Conservation (phyloP, 2,329 filamentous ascomycete genomes). For the Venturia effusa region DNA sequence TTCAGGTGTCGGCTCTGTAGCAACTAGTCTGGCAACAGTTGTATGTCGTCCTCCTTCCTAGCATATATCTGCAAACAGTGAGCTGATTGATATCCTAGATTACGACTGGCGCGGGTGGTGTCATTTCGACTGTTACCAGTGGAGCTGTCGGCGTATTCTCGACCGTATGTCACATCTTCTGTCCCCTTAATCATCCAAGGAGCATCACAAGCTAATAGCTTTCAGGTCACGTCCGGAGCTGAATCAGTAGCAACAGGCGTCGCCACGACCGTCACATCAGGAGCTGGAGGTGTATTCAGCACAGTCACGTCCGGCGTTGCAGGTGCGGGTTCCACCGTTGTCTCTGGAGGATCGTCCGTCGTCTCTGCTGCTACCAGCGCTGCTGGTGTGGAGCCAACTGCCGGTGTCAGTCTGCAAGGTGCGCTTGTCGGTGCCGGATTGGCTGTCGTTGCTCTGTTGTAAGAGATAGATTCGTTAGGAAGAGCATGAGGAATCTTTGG, state of each 20-base stretch:
- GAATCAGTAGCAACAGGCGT: neutral
- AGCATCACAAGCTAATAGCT: neutral
- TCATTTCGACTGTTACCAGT: constrained; percentile 5
- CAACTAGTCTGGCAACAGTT: neutral
- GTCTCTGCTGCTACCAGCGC: neutral
- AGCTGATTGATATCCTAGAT: neutral
- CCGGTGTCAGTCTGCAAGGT: neutral
- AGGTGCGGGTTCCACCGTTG: neutral
- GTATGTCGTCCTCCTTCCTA: neutral
- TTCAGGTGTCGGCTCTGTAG: constrained; percentile 5
- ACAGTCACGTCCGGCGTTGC: constrained; percentile 9
- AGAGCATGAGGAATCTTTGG: neutral
- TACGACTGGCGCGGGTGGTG: constrained; percentile 4
- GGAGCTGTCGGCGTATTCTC: constrained; percentile 4
- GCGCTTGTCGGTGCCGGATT: neutral
- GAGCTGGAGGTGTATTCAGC: constrained; percentile 4
- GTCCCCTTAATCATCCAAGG: neutral
- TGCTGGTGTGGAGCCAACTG: neutral
- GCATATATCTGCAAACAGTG: neutral
- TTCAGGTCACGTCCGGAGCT: neutral
- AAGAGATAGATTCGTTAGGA: neutral
- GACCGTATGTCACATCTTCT: neutral
- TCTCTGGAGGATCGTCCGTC: neutral
- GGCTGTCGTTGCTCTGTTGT: constrained; percentile 7
- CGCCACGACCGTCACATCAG: constrained; percentile 4